Percentiles rank a stretch among this genome's conserved stretches.
These are phyloP conservation scores for Thelonectria rubi DNA, from an alignment of 2,329 filamentous ascomycete species.

Conservation along the genomic window DNA sequence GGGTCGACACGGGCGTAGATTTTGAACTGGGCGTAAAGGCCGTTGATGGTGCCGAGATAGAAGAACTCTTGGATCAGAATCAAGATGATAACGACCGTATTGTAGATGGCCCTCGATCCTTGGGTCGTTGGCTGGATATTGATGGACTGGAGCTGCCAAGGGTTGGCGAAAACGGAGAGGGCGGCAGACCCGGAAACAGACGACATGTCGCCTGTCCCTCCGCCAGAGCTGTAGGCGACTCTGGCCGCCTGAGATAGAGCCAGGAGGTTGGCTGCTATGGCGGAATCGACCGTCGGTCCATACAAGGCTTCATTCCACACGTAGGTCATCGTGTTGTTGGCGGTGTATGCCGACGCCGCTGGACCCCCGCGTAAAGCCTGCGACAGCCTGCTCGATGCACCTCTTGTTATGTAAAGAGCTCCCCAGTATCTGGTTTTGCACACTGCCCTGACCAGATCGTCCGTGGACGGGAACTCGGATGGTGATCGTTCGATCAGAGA, in stretches of 20 bases:
- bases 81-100: constrained; percentile 38
- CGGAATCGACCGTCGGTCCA: constrained; percentile 24
- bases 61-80: constrained; percentile 40
- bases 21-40: constrained; percentile 36
- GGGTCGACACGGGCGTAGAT: constrained; percentile 26
- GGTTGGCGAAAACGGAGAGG: constrained; percentile 32
- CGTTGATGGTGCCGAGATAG: constrained; percentile 36
- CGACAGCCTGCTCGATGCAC: constrained; percentile 25
- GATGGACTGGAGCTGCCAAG: constrained; percentile 33
- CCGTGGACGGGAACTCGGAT: constrained; percentile 20
- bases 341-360: constrained; percentile 25
- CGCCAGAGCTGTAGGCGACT: constrained; percentile 25
- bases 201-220: constrained; percentile 28
- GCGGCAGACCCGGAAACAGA: constrained; percentile 26
- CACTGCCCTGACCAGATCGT: constrained; percentile 22
- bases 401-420: constrained; percentile 27
- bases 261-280: constrained; percentile 25
- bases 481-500: constrained; percentile 27
- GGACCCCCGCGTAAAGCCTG: constrained; percentile 20
- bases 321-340: constrained; percentile 27
- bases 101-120: constrained; percentile 39
- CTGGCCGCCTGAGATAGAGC: constrained; percentile 25
- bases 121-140: constrained; percentile 36
- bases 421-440: constrained; percentile 34
- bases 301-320: constrained; percentile 37